These are phyloP conservation scores for Amanita muscaria DNA, from an alignment of 768 basidiomycete genomes.

Conservation along the genomic window DNA sequence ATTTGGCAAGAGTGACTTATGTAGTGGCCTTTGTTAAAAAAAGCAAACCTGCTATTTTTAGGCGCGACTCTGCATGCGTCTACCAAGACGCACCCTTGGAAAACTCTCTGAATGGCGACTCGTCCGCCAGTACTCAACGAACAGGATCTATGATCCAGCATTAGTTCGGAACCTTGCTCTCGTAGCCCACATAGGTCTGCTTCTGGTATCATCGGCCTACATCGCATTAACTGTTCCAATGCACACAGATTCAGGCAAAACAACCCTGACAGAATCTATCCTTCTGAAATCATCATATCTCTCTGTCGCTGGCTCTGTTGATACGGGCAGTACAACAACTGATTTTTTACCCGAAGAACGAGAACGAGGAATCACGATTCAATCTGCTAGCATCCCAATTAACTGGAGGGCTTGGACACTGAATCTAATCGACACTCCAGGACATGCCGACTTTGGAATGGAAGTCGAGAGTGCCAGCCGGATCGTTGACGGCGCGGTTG, in stretches of 20 bases:
- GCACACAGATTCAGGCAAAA: conserved; percentile 74
- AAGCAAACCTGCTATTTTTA: conserved; percentile 2
- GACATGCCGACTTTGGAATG: conserved; percentile 95
- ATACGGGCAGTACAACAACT: conserved; percentile 84
- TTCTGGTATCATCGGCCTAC: too few species aligned
- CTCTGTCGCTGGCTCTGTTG: conserved; percentile 69
- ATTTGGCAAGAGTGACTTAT: too few species aligned
- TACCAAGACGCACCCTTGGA: conserved; percentile 5
- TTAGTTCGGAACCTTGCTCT: conserved; percentile 72
- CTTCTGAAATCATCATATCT: conserved; percentile 69
- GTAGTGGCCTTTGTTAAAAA: too few species aligned
- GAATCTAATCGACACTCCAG: conserved; percentile 86
- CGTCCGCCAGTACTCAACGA: conserved; percentile 22
- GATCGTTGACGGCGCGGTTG: conserved; percentile 83
- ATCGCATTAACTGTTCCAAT: conserved; percentile 7
- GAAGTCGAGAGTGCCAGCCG: conserved; percentile 91
- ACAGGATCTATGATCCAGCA: conserved; percentile 26
- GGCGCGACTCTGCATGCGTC: conserved; percentile 10
- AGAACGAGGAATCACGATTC: conserved; percentile 87
- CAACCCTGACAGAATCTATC: conserved; percentile 83
- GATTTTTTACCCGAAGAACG: conserved; percentile 87
- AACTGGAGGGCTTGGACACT: conserved; percentile 79
- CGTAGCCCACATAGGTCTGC: conserved; percentile 80
- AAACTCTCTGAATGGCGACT: not conserved
- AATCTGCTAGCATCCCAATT: conserved; percentile 86